phyloP scores from a whole-genome alignment of 495 filamentous ascomycete species.

The Schizothecium vesticola region DNA sequence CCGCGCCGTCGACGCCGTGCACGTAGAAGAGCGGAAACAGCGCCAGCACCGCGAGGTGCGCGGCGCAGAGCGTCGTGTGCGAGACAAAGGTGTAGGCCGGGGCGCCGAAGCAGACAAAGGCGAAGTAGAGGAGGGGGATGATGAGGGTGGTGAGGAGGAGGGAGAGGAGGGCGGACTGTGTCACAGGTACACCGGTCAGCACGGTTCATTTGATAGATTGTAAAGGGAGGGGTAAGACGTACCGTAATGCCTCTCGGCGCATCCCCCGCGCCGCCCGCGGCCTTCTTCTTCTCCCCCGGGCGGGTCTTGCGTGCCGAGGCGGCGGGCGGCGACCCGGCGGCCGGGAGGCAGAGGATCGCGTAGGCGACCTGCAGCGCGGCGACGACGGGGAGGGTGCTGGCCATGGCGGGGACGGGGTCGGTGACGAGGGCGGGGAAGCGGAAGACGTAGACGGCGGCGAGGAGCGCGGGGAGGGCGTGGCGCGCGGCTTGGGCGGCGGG shows the following conservation, averaged over 20 bases:
- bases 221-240: slow-evolving; percentile 17
- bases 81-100: slow-evolving; percentile 75
- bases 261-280: slow-evolving; percentile 24
- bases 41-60: slow-evolving; percentile 73
- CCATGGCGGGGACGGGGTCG: slow-evolving; percentile 64
- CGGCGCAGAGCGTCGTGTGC: slow-evolving; percentile 73
- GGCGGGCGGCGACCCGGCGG: slow-evolving; percentile 42
- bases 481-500: slow-evolving; percentile 28
- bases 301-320: slow-evolving; percentile 26
- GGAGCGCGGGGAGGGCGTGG: slow-evolving; percentile 45
- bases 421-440: slow-evolving; percentile 63
- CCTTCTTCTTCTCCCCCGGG: slow-evolving; percentile 38
- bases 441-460: slow-evolving; percentile 54
- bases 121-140: slow-evolving; percentile 54
- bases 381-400: slow-evolving; percentile 55
- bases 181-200: neutral
- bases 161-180: slow-evolving; percentile 57
- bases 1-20: slow-evolving; percentile 66
- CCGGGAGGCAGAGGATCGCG: slow-evolving; percentile 66
- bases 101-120: slow-evolving; percentile 84
- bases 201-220: neutral
- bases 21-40: slow-evolving; percentile 73
- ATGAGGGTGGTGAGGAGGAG: slow-evolving; percentile 53
- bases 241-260: slow-evolving; percentile 24
- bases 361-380: slow-evolving; percentile 62